Conservation (phyloP, 805 yeast species). For the Metschnikowia kunwiensis region DNA sequence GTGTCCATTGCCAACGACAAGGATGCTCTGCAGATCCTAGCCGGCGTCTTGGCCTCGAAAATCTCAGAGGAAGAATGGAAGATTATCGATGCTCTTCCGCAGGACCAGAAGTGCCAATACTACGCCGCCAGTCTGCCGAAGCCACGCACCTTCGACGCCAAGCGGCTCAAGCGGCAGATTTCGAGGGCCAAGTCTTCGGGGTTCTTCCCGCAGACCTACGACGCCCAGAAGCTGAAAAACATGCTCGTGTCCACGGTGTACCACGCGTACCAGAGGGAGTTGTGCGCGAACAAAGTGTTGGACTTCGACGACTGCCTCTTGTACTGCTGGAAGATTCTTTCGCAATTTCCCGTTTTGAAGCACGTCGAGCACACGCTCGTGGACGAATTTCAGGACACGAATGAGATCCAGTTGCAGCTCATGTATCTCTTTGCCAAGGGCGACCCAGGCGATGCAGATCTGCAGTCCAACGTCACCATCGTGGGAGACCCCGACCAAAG, state of each 20-base stretch:
- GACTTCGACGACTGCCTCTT: constrained; percentile 87
- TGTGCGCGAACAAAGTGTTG: constrained; percentile 43
- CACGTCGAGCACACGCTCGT: constrained; percentile 69
- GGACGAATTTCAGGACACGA: constrained; percentile 95
- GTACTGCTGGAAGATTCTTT: constrained; percentile 49
- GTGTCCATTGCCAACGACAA: constrained; percentile 63
- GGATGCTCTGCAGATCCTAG: constrained; percentile 50
- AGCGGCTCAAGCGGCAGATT: constrained; percentile 43
- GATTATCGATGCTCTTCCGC: constrained; percentile 12
- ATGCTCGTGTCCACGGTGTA: constrained; percentile 38
- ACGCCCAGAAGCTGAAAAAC: constrained; percentile 11
- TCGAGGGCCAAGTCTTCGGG: constrained; percentile 59
- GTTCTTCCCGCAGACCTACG: constrained; percentile 40
- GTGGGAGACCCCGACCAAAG: constrained; percentile 98
- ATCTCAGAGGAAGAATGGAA: constrained; percentile 21
- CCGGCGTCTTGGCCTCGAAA: constrained; percentile 34
- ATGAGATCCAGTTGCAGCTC: constrained; percentile 67
- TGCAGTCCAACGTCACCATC: constrained; percentile 63
- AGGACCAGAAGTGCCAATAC: constrained; percentile 16
- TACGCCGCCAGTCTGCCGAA: constrained; percentile 17
- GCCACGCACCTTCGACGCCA: constrained; percentile 37
- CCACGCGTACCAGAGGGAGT: constrained; percentile 47
- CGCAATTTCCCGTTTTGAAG: constrained; percentile 43
- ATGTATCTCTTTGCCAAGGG: constrained; percentile 47
- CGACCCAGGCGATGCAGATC: constrained; percentile 26